Evolutionary conservation across 75 land plant species (phyloP).

Genomic region (Isoetes taiwanensis): DNA sequence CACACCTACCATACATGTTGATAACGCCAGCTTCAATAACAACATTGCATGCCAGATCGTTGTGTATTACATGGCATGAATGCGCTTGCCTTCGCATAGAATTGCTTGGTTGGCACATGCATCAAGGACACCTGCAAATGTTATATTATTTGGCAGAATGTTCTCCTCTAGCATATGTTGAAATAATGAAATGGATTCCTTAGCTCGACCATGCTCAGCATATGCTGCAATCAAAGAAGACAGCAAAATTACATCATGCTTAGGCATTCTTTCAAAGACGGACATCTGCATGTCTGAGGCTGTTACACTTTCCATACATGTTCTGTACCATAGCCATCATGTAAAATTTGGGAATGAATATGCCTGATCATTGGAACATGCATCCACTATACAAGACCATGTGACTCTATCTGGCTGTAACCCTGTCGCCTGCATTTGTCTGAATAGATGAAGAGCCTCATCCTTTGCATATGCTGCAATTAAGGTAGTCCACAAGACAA

Average conservation of each 20-base stretch:
- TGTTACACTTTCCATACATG: conserved; percentile 24
- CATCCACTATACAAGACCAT: no score
- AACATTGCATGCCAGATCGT: no score
- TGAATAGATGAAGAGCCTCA: no score
- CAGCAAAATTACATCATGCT: conserved; percentile 11
- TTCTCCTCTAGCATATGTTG: conserved; percentile 6
- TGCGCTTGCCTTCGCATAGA: no score
- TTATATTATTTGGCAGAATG: conserved; percentile 4
- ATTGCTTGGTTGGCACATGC: no score
- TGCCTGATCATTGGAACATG: conserved; percentile 11
- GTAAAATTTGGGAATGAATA: neutral
- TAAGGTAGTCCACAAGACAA: no score
- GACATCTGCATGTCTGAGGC: conserved; percentile 6
- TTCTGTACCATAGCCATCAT: conserved; percentile 10
- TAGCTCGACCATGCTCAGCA: conserved; percentile 13
- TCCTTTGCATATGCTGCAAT: no score
- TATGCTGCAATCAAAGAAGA: conserved; percentile 13
- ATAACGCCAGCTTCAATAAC: no score
- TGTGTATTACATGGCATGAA: no score
- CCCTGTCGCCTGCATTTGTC: no score
- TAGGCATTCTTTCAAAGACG: conserved; percentile 6
- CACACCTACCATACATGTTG: no score
- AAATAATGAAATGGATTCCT: conserved; percentile 13
- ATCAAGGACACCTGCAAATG: conserved; percentile 19
- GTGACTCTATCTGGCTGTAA: no score